phyloP scores from a whole-genome alignment of 2,329 filamentous ascomycete species.

The Verticillium nonalfalfae region DNA sequence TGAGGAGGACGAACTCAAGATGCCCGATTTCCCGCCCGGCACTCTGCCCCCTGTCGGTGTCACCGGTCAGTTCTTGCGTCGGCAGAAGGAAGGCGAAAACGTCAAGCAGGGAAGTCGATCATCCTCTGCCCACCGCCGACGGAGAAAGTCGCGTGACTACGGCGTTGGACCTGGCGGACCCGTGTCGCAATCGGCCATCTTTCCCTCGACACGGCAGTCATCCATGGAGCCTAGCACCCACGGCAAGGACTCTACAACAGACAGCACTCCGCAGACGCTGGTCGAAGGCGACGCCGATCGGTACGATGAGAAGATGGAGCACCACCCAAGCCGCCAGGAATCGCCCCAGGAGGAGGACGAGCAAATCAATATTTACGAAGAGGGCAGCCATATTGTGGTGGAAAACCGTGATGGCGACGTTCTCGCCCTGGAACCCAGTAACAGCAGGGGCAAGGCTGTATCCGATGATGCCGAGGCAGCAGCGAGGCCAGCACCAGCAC shows the following conservation, averaged over 20 bases:
- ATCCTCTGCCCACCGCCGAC: conserved; percentile 53
- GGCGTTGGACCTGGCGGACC: conserved; percentile 79
- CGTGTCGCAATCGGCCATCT: conserved; percentile 84
- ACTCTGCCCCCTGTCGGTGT: conserved; percentile 65
- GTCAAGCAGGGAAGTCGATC: conserved; percentile 35
- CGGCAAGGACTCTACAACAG: not conserved
- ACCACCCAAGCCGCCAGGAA: conserved; percentile 14
- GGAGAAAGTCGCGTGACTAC: conserved; percentile 63
- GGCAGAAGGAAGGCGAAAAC: conserved; percentile 71
- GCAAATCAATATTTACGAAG: conserved; percentile 65
- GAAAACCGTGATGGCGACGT: conserved; percentile 88
- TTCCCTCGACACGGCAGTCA: conserved; percentile 46
- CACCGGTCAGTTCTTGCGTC: conserved; percentile 71
- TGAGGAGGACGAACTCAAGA: conserved; percentile 58
- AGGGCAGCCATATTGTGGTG: conserved; percentile 72
- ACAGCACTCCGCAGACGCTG: conserved; percentile 5
- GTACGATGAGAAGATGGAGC: conserved; percentile 5
- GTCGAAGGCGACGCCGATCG: conserved; percentile 6
- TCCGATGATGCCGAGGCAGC: not conserved
- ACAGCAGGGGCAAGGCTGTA: not conserved
- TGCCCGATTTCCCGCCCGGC: conserved; percentile 58
- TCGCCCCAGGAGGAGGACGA: conserved; percentile 26
- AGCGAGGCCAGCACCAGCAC: not conserved
- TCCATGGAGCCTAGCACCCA: conserved; percentile 15
- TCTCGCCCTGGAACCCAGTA: conserved; percentile 50